These are phyloP conservation scores for Monosporozyma yasuniensis DNA, from an alignment of 805 yeast genomes.

Conservation along the genomic window DNA sequence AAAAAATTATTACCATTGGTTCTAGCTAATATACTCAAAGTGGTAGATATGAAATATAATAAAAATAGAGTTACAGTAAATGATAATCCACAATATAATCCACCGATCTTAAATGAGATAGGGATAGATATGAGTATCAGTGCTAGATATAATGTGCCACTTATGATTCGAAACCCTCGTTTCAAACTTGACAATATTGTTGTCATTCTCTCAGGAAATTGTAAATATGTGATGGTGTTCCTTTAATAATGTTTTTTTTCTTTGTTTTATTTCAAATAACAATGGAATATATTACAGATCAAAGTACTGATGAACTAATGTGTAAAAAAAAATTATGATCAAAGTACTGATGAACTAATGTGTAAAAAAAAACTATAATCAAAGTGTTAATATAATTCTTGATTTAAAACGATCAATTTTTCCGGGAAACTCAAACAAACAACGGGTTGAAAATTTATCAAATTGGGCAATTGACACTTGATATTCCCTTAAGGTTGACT, in stretches of 20 bases:
- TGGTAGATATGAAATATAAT: constrained; percentile 63
- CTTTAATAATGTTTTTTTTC: not conserved
- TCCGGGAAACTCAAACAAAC: not conserved
- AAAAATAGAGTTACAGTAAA: constrained; percentile 66
- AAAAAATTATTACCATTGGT: constrained; percentile 15
- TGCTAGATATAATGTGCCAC: constrained; percentile 53
- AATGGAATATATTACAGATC: not conserved
- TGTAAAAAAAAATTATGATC: too few species aligned
- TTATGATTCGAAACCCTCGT: constrained; percentile 27
- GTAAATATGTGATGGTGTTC: not conserved
- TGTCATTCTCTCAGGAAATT: constrained; percentile 1
- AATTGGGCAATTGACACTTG: not conserved
- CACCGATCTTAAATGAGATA: constrained; percentile 89
- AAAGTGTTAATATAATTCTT: not conserved
- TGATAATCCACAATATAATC: constrained; percentile 79
- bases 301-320: not conserved
- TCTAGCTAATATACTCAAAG: constrained; percentile 48
- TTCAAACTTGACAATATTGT: constrained; percentile 12
- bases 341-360: not conserved
- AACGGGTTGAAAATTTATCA: too few species aligned
- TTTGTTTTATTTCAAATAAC: not conserved
- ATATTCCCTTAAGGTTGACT: not conserved
- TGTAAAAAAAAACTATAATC: too few species aligned
- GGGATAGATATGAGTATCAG: constrained; percentile 79
- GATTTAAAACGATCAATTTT: not conserved